Base-by-base conservation (phyloP, 2,329 filamentous ascomycete genomes). In the Apiospora rasikravindrae region DNA sequence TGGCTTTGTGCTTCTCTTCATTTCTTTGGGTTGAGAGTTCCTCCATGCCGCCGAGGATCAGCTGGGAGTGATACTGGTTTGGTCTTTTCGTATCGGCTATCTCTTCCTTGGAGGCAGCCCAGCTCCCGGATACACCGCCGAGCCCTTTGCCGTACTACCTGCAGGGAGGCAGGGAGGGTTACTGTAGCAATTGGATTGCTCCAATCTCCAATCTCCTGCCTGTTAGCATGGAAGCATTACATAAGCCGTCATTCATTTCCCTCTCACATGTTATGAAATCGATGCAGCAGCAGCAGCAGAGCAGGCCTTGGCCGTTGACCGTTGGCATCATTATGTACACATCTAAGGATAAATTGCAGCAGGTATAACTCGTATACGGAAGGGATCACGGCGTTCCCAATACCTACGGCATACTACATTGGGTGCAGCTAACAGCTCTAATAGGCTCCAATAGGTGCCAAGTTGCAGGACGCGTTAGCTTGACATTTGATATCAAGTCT, bases 171-270 rank as follows among this genome's bases (percentile, higher is more conserved):
- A 22, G 14, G 26, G 16, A 64, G 33, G 26, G 53, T 61, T 33
- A 61, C 53, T 61, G 53, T 61, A n/a, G 29, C 29, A 37, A 42
- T 42, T 42, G 40, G 40, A 61, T 37, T 64, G 33, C 57, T 64
- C 57, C 57, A 64, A 64, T 64, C 57, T 64, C 57, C 57, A 64
- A 64, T 64, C 57, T 64, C 57, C 53, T 22, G 29, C 14, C 53
- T 5, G 33, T 7, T 11, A 61, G 26, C 40, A 1, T 42, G 40
- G 10, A 42, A 22, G 14, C 51, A 57, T 61, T 33, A 61, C 53
- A 37, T 61, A 61, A 61, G 53, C 53, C 29, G 14, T 29, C 53
- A 33, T 33, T 61, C 53, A 22, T 61, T 33, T 22, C 33, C 57
- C 11, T 61, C 29, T 61, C 53, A 61, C 53, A 61, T 61, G 57